Percentiles rank a stretch among this genome's conserved stretches.
Evolutionary conservation across 2,329 filamentous ascomycete species (phyloP).

Genomic region (Nectriaceae sp.): DNA sequence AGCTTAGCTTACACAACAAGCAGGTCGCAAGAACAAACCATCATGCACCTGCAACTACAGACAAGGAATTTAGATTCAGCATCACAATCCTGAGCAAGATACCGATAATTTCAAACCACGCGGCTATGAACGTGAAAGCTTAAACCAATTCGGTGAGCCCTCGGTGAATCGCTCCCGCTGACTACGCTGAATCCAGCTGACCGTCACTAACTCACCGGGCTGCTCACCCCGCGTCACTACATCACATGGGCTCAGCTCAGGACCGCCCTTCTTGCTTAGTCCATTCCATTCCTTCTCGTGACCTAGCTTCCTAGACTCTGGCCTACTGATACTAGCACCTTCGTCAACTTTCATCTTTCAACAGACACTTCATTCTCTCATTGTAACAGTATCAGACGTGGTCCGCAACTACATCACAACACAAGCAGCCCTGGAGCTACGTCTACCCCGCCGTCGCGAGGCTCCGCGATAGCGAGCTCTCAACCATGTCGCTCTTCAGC

Average conservation of each 20-base stretch:
- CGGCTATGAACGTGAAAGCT: too few species aligned
- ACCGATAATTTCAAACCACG: too few species aligned
- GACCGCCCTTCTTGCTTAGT: background rate
- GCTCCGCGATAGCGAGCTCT: constrained; percentile 15
- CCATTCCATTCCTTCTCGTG: constrained; percentile 12
- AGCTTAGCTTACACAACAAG: too few species aligned
- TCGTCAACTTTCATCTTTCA: background rate
- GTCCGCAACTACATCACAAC: too few species aligned
- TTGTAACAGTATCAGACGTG: too few species aligned
- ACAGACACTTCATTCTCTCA: too few species aligned
- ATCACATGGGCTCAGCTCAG: constrained; percentile 16
- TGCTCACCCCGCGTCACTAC: constrained; percentile 3
- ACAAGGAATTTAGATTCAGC: too few species aligned
- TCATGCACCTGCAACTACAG: too few species aligned
- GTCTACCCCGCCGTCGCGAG: constrained; percentile 22
- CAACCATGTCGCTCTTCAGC: constrained; percentile 50
- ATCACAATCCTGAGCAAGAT: too few species aligned
- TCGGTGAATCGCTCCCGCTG: constrained; percentile 7
- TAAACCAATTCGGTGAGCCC: too few species aligned
- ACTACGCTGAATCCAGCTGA: background rate
- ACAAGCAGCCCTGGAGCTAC: constrained; percentile 16
- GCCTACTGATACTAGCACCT: background rate
- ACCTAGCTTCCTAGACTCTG: constrained; percentile 3
- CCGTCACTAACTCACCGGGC: background rate
- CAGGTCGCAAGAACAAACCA: too few species aligned